Base-by-base conservation (phyloP, 345 rosid genomes). In the Cardamine resedifolia region DNA sequence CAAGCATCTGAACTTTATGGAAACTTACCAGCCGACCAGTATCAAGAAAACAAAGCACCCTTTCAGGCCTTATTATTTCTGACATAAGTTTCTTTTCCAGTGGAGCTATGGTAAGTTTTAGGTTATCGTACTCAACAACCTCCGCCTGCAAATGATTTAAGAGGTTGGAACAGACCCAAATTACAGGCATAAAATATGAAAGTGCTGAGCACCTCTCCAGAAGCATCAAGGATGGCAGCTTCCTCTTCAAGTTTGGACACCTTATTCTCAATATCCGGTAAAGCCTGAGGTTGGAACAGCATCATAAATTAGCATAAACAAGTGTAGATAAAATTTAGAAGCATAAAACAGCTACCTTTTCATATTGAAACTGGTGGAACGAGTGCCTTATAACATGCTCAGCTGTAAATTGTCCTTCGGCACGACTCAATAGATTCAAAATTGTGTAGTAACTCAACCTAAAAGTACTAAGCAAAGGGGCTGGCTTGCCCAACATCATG, bases 401-500 rank as follows among this genome's bases (percentile, higher is more conserved):
- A 64, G 99, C 98, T 61, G 96, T 88, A 71, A 95, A 90, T 82
- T 91, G 98, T 51, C 98, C 99, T 87, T 95, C 98, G 5, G 98
- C 98, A 60, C 98, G 99, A 83, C 98, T 95, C 94, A 91, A 78
- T 75, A 95, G 74, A 82, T 95, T 95, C 83, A 95, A 85, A 77
- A 95, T 95, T 61, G 99, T 88, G 81, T 91, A 95, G 83, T 95
- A 91, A 78, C 99, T 95, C 77, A 95, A 78, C 81, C 99, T 87
- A 80, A 95, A 95, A 59, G 99, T 95, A 82, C 99, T 95, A 71
- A 95, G 90, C 66, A 91, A 85, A 68, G 99, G 99, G 63, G 99
- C 99, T 30, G 99, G 99, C 81, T 87, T 95, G 62, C 99, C 99
- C 90, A 91, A 82, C 81, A 88, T 82, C 99, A 95, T 91, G 75